A percentile compares a stretch with the other conserved stretches of the same genome.
Conservation (phyloP, 768 basidiomycete genomes). For the Boletus insuetus region DNA sequence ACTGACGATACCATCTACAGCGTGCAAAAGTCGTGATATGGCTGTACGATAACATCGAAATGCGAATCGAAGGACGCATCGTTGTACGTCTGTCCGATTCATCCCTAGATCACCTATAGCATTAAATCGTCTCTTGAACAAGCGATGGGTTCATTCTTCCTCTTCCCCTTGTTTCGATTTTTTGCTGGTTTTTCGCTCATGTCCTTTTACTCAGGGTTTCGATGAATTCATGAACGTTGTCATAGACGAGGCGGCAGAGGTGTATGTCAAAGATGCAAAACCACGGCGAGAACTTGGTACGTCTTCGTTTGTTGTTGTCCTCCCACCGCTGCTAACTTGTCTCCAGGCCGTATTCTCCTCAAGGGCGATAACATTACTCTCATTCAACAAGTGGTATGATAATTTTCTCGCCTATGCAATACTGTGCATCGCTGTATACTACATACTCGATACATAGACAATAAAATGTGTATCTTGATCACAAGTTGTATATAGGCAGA, state of each 20-base stretch:
- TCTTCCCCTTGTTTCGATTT: neutral
- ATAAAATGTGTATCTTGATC: conserved; percentile 20
- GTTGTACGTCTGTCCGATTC: conserved; percentile 62
- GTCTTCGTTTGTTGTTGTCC: conserved; percentile 22
- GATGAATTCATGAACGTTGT: conserved; percentile 99
- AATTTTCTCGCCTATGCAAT: neutral
- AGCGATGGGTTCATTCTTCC: conserved; percentile 27
- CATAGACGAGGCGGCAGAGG: conserved; percentile 89
- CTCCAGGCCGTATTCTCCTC: conserved; percentile 84
- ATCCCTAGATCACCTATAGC: conserved; percentile 28
- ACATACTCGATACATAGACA: neutral
- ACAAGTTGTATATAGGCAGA: conserved; percentile 84
- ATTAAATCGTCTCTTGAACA: conserved; percentile 41
- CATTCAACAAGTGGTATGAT: conserved; percentile 66
- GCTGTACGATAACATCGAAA: conserved; percentile 96
- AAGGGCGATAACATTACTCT: conserved; percentile 99
- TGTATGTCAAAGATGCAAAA: conserved; percentile 87
- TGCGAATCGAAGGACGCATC: conserved; percentile 94
- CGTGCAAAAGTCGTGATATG: conserved; percentile 85
- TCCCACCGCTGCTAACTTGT: neutral
- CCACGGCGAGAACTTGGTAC: conserved; percentile 80
- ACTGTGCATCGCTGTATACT: conserved; percentile 22
- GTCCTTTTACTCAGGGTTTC: conserved; percentile 66
- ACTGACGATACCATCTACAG: conserved; percentile 39
- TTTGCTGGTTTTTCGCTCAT: conserved; percentile 22